Evolutionary conservation across 257 asterid species (phyloP), one percentile per base, ranked within the genome.

Genomic region (Lavandula angustifolia): DNA sequence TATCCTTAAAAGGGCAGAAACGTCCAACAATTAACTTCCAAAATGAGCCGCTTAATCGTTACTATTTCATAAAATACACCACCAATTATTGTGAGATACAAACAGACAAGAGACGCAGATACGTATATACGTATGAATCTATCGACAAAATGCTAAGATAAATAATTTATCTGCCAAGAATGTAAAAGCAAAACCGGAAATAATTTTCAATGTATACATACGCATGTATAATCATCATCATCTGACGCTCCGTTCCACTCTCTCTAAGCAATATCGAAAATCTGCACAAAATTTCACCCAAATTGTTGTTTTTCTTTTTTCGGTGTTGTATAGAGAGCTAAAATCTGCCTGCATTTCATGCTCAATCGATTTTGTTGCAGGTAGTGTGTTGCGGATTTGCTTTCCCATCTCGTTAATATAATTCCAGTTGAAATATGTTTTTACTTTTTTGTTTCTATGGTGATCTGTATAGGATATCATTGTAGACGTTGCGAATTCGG

Each of bases 181-280:
- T 70, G 83, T 78, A 51, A 72, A 73, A 74, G 76, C 73, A 43
- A 67, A 71, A 66, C 64, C 38, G 60, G 46, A 41, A 49, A 48
- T 22, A 48, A 68, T 51, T 66, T 12, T 59, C 43, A 44, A 66
- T 56, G 67, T 27, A 34, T 35, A 54, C 14, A 64, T 16, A 66
- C 17, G 69, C 54, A 27, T 43, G 51, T 5, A 60, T 3, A 32
- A 75, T 71, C 47, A 60, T 68, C 73, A 78, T 78, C 77, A 66
- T 72, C 64, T 34, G 72, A 76, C 82, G 80, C 84, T 73, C 82
- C 78, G 69, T 78, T 68, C 76, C 80, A 66, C 75, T 78, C 76
- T 71, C 71, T 72, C 68, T 22, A 73, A 79, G 80, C 87, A 79
- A 79, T 76, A 82, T 69, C 71, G 17, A 71, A 47, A 54, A 64